Base-by-base conservation (phyloP, 495 filamentous ascomycete species). In the Penicilliopsis zonata region DNA sequence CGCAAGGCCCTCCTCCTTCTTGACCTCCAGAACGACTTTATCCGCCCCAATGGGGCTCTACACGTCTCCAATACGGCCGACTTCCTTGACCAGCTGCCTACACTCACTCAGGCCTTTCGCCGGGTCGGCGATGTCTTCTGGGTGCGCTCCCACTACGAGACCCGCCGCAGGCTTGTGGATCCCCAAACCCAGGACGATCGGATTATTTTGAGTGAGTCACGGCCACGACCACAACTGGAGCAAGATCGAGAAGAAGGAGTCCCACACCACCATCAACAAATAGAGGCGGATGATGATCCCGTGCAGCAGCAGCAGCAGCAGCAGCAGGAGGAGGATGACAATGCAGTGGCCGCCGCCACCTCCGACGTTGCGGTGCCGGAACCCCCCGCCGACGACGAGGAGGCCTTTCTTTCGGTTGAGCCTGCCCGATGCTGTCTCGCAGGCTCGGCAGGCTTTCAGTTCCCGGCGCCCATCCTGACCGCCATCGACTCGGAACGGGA, bases 11-110 rank as follows among this genome's bases (percentile, higher is more conserved):
- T 98, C 23, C 60, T 98, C 15, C 52, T 94, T 9, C 62, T 95
- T 32, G 87, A 93, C 47, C 69, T 94, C 14, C 90, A 96, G 41
- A 93, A 94, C 50, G 90, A 95, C 53, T 93, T 95, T 46, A 52
- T 93, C 27, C 69, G 73, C 17, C 54, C 72, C 1, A 68, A 73
- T 22, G 85, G 81, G 19, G 73, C 75, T 24, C 61, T 94, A 20
- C 69, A 77, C 21, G 69, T 85, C 25, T 62, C 61, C 26, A 69
- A 73, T 26, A 72, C 74, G 13, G 57, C 70, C 6, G 73, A 77
- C 9, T 82, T 86, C 31, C 50, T 90, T 13, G 69, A 80, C 15
- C 69, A 66, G 2, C 70, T 86, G 18, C 65, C 76, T 7, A 52
- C 65, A 1, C 61, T 98, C 5, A 72, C 75, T 16, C 73, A 72